Base-by-base conservation (phyloP, 148 eudicot species). In the Pharnaceum exiguum region DNA sequence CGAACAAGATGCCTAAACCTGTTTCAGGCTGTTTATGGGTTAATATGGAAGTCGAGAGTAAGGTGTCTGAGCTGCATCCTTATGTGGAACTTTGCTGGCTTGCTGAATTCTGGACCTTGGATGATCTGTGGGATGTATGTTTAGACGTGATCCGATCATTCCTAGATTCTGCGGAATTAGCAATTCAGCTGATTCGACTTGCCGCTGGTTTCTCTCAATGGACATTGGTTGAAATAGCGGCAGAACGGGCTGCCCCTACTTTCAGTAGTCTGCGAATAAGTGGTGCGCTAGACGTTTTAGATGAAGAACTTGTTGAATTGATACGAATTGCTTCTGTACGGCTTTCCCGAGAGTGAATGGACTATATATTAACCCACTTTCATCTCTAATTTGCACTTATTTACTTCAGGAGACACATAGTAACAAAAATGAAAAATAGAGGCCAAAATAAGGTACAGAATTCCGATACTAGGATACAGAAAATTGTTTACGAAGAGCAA, bases 11-110 rank as follows among this genome's bases (percentile, higher is more conserved):
- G 31, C 83, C 89, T 1, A 75, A 66, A 45, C 95, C 95, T 29
- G 18, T 57, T 28, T 72, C 73, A 38, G 85, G 89, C 52, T 90
- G 97, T 68, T 48, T 77, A 56, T 90, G 97, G 97, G 71, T 74
- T 25, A 78, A 80, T 73, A 63, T 81, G 74, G 78, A 77, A 18
- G 30, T 59, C 0, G 81, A 79, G 18, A 65, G 30, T 29, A 84
- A 87, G 69, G 38, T 72, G 13, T 19, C 35, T 2, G 80, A 90
- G 78, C 22, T 90, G 45, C 71, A 45, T 16, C 75, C 82, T 19
- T 90, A 75, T 28, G 36, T 84, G 18, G 95, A 87, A 74, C 93
- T 87, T 10, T 84, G 82, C 52, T 87, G 85, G 85, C 83, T 90
- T 21, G 79, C 81, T 40, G 90, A 84, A 35, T 75, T 69, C 62